Base-by-base conservation (phyloP, 257 asterid species). In the Anisodus tanguticus region DNA sequence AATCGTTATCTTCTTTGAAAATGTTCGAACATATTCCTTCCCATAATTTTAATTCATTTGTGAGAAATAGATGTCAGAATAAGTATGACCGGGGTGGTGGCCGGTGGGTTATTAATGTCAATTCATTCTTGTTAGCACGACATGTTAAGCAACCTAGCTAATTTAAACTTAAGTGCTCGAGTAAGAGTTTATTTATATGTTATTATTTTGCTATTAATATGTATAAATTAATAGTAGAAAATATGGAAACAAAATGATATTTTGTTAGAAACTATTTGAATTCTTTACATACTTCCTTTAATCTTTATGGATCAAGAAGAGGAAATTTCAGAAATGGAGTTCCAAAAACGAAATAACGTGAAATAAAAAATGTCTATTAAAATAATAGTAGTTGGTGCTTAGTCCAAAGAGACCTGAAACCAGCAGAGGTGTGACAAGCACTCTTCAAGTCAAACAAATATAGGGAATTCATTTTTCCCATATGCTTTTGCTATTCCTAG, bases 341-440 rank as follows among this genome's bases (percentile, higher is more conserved):
- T 15, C 62, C 0, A 55, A 55, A 22, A 49, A 45, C 2, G 4
- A 45, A 45, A 45, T 71, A 26, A 31, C 71, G 45, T 67, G 19
- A 37, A 35, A 15, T 35, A 13, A 11, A 47, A 5, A 19, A n/a
- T n/a, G 41, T 2, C 6, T 19, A 2, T 37, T 31, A 31, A 31
- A 49, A 49, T 6, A 22, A 62, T 74, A 31, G 35, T 31, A 47
- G 22, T 49, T 74, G 80, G 13, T 72, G 80, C 9, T 26, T n/a
- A n/a, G 57, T 72, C 59, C 41, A 19, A 4, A 72, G 54, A 22
- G n/a, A n/a, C 37, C 16, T 72, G 43, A 22, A 45, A 49, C 45
- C 22, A 74, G 62, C 10, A 47, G 57, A 74, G 81, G 60, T 74
- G 81, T 74, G 81, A 74, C 22, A 74, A 74, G 81, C 62, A 74